These are phyloP conservation scores for Wickerhamomyces sp. DNA, from an alignment of 1,139 yeast genomes.

Conservation along the genomic window DNA sequence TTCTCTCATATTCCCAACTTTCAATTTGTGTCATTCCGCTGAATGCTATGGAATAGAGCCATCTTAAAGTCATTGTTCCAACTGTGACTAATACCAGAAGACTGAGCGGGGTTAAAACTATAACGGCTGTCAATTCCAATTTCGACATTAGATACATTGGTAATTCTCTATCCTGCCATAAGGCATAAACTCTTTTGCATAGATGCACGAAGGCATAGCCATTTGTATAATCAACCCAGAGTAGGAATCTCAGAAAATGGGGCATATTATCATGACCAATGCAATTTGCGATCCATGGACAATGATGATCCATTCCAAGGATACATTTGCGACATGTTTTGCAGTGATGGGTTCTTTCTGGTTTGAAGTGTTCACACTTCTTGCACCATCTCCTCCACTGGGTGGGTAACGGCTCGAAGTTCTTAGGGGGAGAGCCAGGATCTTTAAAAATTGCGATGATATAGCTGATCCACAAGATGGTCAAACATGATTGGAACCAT, in stretches of 20 bases:
- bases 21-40: constrained; percentile 91
- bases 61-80: constrained; percentile 53
- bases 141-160: constrained; percentile 58
- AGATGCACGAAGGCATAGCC: constrained; percentile 43
- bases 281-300: constrained; percentile 85
- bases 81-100: constrained; percentile 57
- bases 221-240: constrained; percentile 60
- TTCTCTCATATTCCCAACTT: constrained; percentile 84
- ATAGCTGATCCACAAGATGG: constrained; percentile 71
- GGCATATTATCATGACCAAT: constrained; percentile 79
- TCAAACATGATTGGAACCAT: constrained; percentile 43
- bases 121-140: constrained; percentile 49
- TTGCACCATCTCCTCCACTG: constrained; percentile 60
- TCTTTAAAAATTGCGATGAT: constrained; percentile 47
- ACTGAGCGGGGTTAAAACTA: constrained; percentile 52
- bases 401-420: constrained; percentile 32
- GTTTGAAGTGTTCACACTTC: constrained; percentile 63
- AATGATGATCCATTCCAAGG: constrained; percentile 80
- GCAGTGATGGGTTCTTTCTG: constrained; percentile 80
- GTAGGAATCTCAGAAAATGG: constrained; percentile 73
- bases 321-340: constrained; percentile 58
- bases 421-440: constrained; percentile 56
- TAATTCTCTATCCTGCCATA: constrained; percentile 49
- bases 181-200: constrained; percentile 34
- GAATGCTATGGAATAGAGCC: constrained; percentile 48